These are phyloP conservation scores for Arctostaphylos glauca DNA, from an alignment of 148 eudicot species.

Conservation along the genomic window DNA sequence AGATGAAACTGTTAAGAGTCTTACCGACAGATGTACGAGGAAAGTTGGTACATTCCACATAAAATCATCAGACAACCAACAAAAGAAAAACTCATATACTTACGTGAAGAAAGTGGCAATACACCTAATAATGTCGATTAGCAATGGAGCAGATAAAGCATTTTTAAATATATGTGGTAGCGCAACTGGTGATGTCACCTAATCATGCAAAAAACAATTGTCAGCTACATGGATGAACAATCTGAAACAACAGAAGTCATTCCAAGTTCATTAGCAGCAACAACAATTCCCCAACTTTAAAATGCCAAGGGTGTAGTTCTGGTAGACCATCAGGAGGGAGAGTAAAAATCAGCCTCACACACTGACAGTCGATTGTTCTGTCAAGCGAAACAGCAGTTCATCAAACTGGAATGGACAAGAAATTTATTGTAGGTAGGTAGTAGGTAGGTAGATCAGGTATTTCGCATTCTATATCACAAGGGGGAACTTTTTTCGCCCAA, in stretches of 20 bases:
- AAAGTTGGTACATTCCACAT: not conserved
- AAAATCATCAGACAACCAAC: not conserved
- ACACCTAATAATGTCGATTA: conserved; percentile 73
- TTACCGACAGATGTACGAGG: not conserved
- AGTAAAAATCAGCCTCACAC: not conserved
- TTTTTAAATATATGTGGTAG: conserved; percentile 79
- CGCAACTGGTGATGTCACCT: conserved; percentile 72
- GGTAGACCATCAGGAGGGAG: not conserved
- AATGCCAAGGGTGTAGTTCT: not conserved
- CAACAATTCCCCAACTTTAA: not conserved
- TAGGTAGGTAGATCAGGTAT: not conserved
- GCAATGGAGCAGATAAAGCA: conserved; percentile 75
- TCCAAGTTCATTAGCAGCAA: not conserved
- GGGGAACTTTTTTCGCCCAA: not conserved
- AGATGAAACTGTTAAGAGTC: not conserved
- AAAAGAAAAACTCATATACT: conserved; percentile 14
- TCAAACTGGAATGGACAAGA: not conserved
- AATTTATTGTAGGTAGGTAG: not conserved
- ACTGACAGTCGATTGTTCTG: conserved; percentile 3
- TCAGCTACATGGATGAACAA: conserved; percentile 5
- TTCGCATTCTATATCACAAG: not conserved
- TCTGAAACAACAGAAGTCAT: conserved; percentile 5
- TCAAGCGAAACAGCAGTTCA: not conserved
- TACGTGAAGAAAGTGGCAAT: conserved; percentile 66
- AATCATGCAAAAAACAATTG: conserved; percentile 19